phyloP scores from a whole-genome alignment of 2,329 filamentous ascomycete species.

The Penicillium sp. region DNA sequence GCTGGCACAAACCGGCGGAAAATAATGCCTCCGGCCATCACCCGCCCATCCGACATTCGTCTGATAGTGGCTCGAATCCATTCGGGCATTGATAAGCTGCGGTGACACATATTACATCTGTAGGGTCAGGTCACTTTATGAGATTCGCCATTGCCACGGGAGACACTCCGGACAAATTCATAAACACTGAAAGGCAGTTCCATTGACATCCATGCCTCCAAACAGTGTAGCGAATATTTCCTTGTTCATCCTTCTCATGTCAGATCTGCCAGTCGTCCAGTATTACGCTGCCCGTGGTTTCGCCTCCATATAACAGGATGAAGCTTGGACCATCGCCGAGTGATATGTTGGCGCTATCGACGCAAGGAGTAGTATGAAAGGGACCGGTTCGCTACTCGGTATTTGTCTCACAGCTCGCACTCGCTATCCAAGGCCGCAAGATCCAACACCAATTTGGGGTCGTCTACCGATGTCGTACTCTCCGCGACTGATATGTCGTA shows the following conservation, averaged over 20 bases:
- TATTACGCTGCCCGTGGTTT: conserved; percentile 47
- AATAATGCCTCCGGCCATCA: conserved; percentile 49
- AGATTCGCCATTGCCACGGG: conserved; percentile 32
- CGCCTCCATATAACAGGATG: conserved; percentile 61
- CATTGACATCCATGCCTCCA: conserved; percentile 66
- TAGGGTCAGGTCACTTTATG: conserved; percentile 25
- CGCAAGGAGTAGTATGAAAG: conserved; percentile 62
- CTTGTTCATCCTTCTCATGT: conserved; percentile 39
- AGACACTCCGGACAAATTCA: conserved; percentile 56
- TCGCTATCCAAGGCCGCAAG: conserved; percentile 81
- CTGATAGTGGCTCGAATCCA: conserved; percentile 53
- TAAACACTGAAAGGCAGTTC: conserved; percentile 57
- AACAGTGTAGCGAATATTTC: conserved; percentile 62
- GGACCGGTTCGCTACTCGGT: conserved; percentile 69
- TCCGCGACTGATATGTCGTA: conserved; percentile 86
- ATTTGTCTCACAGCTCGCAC: conserved; percentile 34
- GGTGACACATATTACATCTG: conserved; percentile 23
- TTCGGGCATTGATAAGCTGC: conserved; percentile 29
- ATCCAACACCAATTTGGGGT: conserved; percentile 71
- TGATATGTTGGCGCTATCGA: conserved; percentile 54
- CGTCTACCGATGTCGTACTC: conserved; percentile 47
- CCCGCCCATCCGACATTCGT: conserved; percentile 42
- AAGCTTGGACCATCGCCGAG: conserved; percentile 36
- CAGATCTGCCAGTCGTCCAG: conserved; percentile 52
- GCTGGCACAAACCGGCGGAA: conserved; percentile 32